phyloP scores from a whole-genome alignment of 1,284 basidiomycete species.

The Jaminaea rosea region DNA sequence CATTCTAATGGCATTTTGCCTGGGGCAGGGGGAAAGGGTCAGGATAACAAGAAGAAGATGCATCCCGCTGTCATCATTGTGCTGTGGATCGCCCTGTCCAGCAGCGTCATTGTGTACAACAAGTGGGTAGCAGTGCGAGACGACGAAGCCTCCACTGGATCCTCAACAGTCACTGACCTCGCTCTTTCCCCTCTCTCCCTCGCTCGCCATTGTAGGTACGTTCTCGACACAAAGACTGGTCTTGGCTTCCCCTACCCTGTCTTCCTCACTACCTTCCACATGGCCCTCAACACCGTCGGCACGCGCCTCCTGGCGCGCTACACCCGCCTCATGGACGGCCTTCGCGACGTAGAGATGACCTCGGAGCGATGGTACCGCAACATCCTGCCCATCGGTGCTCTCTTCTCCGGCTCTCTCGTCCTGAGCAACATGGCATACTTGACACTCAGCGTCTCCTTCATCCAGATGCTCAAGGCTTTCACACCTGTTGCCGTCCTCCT shows the following conservation, averaged over 20 bases:
- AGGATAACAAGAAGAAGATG: slow-evolving; percentile 32
- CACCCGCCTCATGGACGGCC: slow-evolving; percentile 77
- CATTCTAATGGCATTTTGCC: slow-evolving; percentile 23
- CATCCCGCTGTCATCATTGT: slow-evolving; percentile 63
- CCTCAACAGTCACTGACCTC: slow-evolving; percentile 19
- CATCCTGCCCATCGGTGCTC: slow-evolving; percentile 82
- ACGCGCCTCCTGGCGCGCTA: slow-evolving; percentile 81
- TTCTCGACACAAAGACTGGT: slow-evolving; percentile 51
- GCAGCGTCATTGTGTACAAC: slow-evolving; percentile 91
- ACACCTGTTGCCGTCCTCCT: slow-evolving; percentile 90
- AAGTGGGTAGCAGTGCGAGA: slow-evolving; percentile 10
- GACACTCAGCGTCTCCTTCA: slow-evolving; percentile 80
- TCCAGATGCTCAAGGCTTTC: slow-evolving; percentile 99
- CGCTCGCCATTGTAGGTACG: slow-evolving; percentile 56
- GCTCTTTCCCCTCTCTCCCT: slow-evolving; percentile 2
- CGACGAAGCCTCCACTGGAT: neutral
- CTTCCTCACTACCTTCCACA: slow-evolving; percentile 46
- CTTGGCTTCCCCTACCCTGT: slow-evolving; percentile 48
- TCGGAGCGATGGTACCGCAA: slow-evolving; percentile 54
- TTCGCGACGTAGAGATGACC: slow-evolving; percentile 70
- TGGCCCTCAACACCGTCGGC: slow-evolving; percentile 64
- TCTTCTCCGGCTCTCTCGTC: slow-evolving; percentile 86
- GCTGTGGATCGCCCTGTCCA: slow-evolving; percentile 81
- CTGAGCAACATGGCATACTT: slow-evolving; percentile 91
- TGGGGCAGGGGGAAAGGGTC: slow-evolving; percentile 10